Evolutionary conservation across 2,329 filamentous ascomycete genomes (phyloP).

Genomic region (Pseudocercospora cruenta): DNA sequence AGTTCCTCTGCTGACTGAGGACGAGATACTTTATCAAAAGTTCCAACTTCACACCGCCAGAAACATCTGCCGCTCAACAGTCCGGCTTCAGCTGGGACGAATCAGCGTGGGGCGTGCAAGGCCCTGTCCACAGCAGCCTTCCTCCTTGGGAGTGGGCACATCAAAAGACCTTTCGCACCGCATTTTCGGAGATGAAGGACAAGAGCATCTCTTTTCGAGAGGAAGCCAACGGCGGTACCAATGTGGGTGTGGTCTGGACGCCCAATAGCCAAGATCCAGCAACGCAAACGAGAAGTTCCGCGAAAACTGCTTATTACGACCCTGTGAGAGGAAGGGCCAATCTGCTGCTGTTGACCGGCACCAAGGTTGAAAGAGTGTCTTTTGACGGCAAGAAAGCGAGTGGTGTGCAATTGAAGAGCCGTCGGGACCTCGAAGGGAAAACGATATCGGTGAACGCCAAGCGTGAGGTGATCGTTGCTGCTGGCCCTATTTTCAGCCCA

Average conservation of each 20-base stretch:
- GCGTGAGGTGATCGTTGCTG: conserved; percentile 61
- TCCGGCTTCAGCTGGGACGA: no score
- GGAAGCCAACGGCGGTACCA: background rate
- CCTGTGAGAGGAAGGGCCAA: background rate
- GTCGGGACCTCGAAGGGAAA: background rate
- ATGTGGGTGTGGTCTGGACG: background rate
- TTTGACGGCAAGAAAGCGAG: background rate
- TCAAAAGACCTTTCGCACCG: no score
- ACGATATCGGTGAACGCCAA: conserved; percentile 36
- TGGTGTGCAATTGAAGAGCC: background rate
- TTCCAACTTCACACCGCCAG: no score
- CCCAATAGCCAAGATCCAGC: background rate
- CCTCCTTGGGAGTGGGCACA: no score
- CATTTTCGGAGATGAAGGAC: no score
- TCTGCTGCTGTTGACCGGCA: background rate
- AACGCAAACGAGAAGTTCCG: background rate
- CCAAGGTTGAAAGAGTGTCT: background rate
- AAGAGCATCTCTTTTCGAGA: no score
- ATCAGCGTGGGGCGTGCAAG: no score
- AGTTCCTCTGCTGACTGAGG: conserved; percentile 25
- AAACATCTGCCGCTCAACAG: no score
- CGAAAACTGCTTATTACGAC: background rate
- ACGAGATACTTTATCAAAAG: background rate
- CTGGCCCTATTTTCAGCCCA: conserved; percentile 60
- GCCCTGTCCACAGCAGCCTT: no score